phyloP scores from a whole-genome alignment of 345 rosid genomes.

The Aquilaria yunnanensis region DNA sequence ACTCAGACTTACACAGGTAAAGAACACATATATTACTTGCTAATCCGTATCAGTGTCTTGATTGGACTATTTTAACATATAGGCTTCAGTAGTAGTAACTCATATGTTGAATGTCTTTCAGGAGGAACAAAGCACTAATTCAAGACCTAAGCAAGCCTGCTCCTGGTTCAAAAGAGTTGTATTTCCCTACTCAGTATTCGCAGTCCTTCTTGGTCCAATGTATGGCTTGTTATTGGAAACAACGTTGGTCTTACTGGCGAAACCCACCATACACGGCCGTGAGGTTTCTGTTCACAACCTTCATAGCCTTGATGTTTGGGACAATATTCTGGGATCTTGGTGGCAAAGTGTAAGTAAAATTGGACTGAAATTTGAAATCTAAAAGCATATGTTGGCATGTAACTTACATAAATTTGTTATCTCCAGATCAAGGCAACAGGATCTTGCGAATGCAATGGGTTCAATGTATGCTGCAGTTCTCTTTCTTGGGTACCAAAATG shows the following conservation, averaged over 20 bases:
- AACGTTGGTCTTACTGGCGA: slow-evolving; percentile 67
- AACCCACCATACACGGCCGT: slow-evolving; percentile 66
- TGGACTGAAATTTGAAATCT: background rate
- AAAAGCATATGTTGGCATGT: background rate
- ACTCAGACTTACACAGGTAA: slow-evolving; percentile 55
- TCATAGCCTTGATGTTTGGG: slow-evolving; percentile 55
- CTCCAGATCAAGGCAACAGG: slow-evolving; percentile 34
- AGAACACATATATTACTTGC: background rate
- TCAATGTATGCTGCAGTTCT: slow-evolving; percentile 71
- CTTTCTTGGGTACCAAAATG: slow-evolving; percentile 64
- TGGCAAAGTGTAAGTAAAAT: slow-evolving; percentile 40
- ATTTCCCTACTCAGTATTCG: slow-evolving; percentile 47
- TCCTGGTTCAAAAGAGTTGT: slow-evolving; percentile 49
- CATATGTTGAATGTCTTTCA: slow-evolving; percentile 15
- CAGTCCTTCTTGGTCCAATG: slow-evolving; percentile 50
- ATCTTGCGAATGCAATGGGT: slow-evolving; percentile 62
- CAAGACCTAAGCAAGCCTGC: slow-evolving; percentile 40
- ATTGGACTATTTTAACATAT: background rate
- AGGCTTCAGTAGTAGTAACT: background rate
- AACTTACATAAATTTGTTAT: background rate
- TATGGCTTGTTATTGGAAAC: slow-evolving; percentile 75
- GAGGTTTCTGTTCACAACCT: slow-evolving; percentile 49
- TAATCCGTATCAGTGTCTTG: background rate
- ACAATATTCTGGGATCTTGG: slow-evolving; percentile 73
- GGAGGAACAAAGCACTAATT: slow-evolving; percentile 65